Base-by-base conservation (phyloP, 2,329 filamentous ascomycete genomes). In the Pyrenochaeta sp. region DNA sequence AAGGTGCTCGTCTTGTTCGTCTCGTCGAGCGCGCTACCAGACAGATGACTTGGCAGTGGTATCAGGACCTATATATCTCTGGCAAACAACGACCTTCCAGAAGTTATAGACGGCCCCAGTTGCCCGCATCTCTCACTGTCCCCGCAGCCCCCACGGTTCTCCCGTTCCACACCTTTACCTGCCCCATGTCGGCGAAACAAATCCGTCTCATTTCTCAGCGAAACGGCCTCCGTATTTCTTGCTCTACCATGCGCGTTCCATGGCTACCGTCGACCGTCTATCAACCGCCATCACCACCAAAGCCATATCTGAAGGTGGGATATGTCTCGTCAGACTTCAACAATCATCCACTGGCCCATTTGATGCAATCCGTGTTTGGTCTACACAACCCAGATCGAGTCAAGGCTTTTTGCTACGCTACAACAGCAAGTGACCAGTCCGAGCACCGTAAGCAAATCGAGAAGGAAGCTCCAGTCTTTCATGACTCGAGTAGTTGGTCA, bases 261-360 rank as follows among this genome's bases (percentile, higher is more conserved):
- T 99, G 94, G 94, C 81, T 99, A 34, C 87, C 93, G 6, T 67
- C 74, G 31, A 85, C 85, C 0, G 89, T 97, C 0, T 96, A 89
- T 61, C 83, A 84, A n/a, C 94, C 94, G 2, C 94, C 94, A 0
- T 72, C 83, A 2, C 92, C 94, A 1, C 94, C 94, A 1, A 80
- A 77, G 29, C 91, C 92, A 1, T 84, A 87, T 54, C 79, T 99
- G n/a, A 93, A 90, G 56, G 85, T 99, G 48, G 94, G 94, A 32
- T 99, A 99, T 69, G 86, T 99, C 24, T 97, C 94, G 3, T 97
- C 94, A 0, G 94, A 99, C 72, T 99, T 99, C 74, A 99, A 99
- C 67, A 99, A 99, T 61, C 94, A 99, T 67, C 94, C 94, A 3
- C 77, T 99, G 22, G 94, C 94, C 17, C 94, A 99, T 74, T 72